Conservation (phyloP, 352 stramenopile species). For the Phytopythium aichiense region DNA sequence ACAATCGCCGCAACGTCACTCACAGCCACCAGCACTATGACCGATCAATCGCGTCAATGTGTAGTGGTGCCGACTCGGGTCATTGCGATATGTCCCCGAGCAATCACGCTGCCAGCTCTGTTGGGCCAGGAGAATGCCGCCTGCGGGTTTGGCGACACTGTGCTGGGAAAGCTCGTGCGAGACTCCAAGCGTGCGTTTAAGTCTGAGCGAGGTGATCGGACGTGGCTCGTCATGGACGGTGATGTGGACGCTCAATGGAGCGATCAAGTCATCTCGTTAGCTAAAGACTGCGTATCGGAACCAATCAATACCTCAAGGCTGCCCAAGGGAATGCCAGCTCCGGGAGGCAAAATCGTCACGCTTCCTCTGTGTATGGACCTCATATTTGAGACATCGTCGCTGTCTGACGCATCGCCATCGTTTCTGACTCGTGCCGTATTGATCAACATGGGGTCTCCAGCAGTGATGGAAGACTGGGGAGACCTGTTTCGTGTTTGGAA, state of each 20-base stretch:
- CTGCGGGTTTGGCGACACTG: slow-evolving; percentile 12
- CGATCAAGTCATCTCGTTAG: slow-evolving; percentile 38
- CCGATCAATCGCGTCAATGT: not conserved
- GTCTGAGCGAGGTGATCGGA: slow-evolving; percentile 17
- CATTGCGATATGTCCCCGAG: slow-evolving; percentile 25
- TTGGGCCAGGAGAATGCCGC: slow-evolving; percentile 17
- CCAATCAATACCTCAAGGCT: slow-evolving; percentile 4
- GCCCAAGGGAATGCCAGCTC: slow-evolving; percentile 26
- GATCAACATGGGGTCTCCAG: slow-evolving; percentile 1
- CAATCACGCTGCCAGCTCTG: slow-evolving; percentile 28
- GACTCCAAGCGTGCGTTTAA: slow-evolving; percentile 36
- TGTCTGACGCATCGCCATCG: slow-evolving; percentile 43
- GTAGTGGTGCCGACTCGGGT: not conserved
- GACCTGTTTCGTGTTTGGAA: slow-evolving; percentile 49
- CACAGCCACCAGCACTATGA: not conserved
- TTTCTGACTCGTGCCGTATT: slow-evolving; percentile 42
- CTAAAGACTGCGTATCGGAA: slow-evolving; percentile 14
- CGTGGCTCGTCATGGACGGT: slow-evolving; percentile 69
- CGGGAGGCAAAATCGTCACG: slow-evolving; percentile 29
- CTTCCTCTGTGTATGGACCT: slow-evolving; percentile 35
- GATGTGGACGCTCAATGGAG: slow-evolving; percentile 44
- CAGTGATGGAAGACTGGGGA: slow-evolving; percentile 14
- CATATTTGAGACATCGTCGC: slow-evolving; percentile 48
- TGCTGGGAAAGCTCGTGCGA: slow-evolving; percentile 36
- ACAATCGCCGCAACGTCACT: not conserved